A percentile compares a stretch with the other conserved stretches of the same genome.
phyloP scores from a whole-genome alignment of 139 green algal genomes.

The Tetradesmus lagerheimii region DNA sequence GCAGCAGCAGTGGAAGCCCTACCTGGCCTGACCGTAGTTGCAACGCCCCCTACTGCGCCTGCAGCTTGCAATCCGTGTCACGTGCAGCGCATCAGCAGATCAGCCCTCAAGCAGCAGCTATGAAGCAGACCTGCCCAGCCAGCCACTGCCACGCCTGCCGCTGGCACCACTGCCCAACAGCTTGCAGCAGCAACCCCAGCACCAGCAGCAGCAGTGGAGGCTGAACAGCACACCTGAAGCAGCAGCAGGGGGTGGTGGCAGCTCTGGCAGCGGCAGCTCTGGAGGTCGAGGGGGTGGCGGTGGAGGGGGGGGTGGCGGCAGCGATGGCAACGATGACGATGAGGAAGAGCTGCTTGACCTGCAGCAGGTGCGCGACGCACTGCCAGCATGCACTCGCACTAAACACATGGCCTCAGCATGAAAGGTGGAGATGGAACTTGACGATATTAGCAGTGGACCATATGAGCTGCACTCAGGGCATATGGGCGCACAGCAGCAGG shows the following conservation, averaged over 20 bases:
- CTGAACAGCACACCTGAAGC: not conserved
- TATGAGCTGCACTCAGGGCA: no score
- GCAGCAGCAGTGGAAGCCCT: constrained; percentile 8
- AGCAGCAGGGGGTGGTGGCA: constrained; percentile 18
- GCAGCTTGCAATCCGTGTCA: not conserved
- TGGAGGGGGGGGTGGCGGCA: constrained; percentile 47
- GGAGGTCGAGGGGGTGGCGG: constrained; percentile 45
- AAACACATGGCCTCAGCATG: constrained; percentile 25
- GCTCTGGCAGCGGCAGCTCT: constrained; percentile 37
- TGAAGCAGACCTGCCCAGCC: not conserved
- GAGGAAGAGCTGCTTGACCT: constrained; percentile 66
- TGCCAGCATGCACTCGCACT: not conserved
- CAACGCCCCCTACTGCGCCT: not conserved
- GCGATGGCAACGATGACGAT: constrained; percentile 53
- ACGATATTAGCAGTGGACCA: no score
- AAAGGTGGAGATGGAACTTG: constrained; percentile 33
- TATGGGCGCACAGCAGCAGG: not conserved
- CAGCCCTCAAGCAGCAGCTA: not conserved
- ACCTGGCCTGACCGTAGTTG: not conserved
- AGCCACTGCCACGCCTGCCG: constrained; percentile 3
- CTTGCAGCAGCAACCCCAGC: constrained; percentile 17
- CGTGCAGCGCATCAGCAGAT: not conserved
- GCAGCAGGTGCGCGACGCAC: constrained; percentile 47
- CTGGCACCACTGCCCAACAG: not conserved
- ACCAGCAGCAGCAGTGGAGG: constrained; percentile 15